Base-by-base conservation (phyloP, 2,329 filamentous ascomycete genomes). In the Alternaria arbusti region DNA sequence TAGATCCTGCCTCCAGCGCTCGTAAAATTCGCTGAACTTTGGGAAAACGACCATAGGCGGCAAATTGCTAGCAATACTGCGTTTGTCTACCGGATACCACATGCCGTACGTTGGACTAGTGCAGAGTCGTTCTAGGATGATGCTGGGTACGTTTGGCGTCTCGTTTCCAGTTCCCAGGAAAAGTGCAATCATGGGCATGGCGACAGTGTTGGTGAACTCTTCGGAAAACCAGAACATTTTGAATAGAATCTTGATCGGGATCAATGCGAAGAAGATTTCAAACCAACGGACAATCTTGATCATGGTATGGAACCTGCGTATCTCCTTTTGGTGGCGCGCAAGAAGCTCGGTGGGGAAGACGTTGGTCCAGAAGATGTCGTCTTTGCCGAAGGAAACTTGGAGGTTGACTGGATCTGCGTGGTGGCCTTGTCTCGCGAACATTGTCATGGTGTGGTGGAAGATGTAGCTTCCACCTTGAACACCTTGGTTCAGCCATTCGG, bases 161-260 rank as follows among this genome's bases (percentile, higher is more conserved):
- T 91, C 89, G 68, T 93, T 93, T 2, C 91, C 90, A 6, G 91
- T 93, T 0, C 91, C 91, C 0, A 93, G 82, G 73, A 94, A 93
- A 1, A 93, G 81, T 0, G 91, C 91, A 30, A 92, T 86, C 75
- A 93, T 86, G 1, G 91, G 91, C 61, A 91, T 84, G 0, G 90
- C 88, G 78, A 93, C 89, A 36, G 88, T 88, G 71, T 93, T 89
- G 15, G 86, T 86, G 73, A 93, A 94, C 59, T 91, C 89, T 10
- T 86, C 84, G 59, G 84, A 89, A 79, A 93, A 93, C 60, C 87
- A 81, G 78, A 91, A 92, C 54, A 92, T 77, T 59, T 86, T 87
- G 69, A 93, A 83, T 75, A 93, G 85, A 32, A 88, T 78, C 63
- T 87, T 88, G 70, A 93, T 88, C 0, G 82, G 88, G 2, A 90